Evolutionary conservation across 768 basidiomycete species (phyloP).

Genomic region (Tylopilus balloui): DNA sequence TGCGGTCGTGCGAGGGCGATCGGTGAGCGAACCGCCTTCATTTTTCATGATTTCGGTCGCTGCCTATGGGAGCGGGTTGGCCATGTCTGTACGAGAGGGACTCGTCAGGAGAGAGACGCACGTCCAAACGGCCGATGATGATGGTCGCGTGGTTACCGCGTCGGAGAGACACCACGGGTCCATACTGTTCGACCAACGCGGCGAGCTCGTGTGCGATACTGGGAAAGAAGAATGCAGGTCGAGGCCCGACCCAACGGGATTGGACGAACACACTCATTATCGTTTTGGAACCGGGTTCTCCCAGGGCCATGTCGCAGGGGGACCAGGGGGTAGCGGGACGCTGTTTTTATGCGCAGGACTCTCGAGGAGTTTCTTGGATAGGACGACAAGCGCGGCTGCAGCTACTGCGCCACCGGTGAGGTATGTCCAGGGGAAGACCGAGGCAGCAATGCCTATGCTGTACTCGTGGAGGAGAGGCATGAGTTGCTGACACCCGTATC

Average conservation of each 20-base stretch:
- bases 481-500: too few species aligned
- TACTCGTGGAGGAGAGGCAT: neutral
- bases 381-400: neutral
- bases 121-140: conserved; percentile 18
- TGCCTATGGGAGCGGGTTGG: conserved; percentile 29
- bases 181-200: conserved; percentile 51
- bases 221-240: neutral
- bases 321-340: neutral
- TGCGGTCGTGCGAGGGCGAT: conserved; percentile 47
- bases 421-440: neutral
- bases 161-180: conserved; percentile 50
- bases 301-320: conserved; percentile 2
- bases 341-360: neutral
- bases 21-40: conserved; percentile 45
- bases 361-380: neutral
- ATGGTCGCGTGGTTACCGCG: conserved; percentile 34
- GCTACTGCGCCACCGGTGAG: neutral
- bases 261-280: neutral
- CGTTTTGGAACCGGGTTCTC: neutral
- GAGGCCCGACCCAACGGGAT: too few species aligned
- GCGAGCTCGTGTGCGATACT: conserved; percentile 32
- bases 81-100: neutral
- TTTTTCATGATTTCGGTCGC: conserved; percentile 60
- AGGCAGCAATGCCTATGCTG: neutral
- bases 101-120: neutral